phyloP scores from a whole-genome alignment of 2,329 filamentous ascomycete species.

The Colletotrichum zoysiae region DNA sequence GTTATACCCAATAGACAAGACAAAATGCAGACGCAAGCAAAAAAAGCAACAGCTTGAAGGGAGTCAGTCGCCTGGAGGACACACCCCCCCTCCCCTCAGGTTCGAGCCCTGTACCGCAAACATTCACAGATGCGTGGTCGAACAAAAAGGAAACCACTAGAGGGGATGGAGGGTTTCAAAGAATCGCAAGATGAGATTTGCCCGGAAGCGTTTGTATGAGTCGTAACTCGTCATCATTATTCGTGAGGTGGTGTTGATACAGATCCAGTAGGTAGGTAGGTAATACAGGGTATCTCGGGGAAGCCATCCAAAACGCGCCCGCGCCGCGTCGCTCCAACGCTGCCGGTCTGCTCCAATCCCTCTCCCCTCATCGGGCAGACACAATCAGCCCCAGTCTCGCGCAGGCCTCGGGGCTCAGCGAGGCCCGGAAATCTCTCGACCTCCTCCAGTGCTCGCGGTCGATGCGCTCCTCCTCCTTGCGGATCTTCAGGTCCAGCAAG shows the following conservation, averaged over 20 bases:
- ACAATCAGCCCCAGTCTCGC: conserved; percentile 18
- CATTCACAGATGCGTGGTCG: not conserved
- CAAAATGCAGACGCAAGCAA: not conserved
- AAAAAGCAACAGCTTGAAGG: not conserved
- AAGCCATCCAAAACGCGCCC: conserved; percentile 2
- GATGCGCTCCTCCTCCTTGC: conserved; percentile 41
- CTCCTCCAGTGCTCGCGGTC: conserved; percentile 40
- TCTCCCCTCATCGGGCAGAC: conserved; percentile 11
- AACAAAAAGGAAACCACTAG: not conserved
- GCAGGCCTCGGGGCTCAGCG: conserved; percentile 28
- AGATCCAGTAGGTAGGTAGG: conserved; percentile 28
- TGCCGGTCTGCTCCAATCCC: not conserved
- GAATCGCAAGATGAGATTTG: not conserved
- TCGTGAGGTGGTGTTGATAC: conserved; percentile 29
- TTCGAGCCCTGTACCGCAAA: not conserved
- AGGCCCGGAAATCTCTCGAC: conserved; percentile 40
- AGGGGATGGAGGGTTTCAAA: not conserved
- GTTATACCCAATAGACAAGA: conserved; percentile 30
- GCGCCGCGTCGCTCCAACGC: not conserved
- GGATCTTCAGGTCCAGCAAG: conserved; percentile 39
- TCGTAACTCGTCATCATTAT: conserved; percentile 36
- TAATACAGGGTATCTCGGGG: conserved; percentile 38
- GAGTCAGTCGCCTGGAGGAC: not conserved
- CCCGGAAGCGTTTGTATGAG: not conserved
- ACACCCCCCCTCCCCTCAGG: too few relatives aligned